Conservation (phyloP, 176 grass and related monocot species). For the Oryza glaberrima region DNA sequence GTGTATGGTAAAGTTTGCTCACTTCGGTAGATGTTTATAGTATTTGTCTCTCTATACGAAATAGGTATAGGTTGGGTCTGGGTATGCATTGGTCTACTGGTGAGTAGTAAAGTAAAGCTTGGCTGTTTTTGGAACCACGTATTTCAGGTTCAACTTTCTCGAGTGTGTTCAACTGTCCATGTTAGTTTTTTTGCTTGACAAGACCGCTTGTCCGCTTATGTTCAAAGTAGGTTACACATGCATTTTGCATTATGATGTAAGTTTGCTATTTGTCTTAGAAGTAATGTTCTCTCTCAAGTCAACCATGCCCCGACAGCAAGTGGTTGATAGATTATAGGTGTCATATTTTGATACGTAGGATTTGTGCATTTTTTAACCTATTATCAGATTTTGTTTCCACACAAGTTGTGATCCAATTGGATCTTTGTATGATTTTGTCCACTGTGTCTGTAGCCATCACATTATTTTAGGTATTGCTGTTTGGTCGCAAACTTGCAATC, state of each 20-base stretch:
- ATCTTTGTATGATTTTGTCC: neutral
- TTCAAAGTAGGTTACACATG: neutral
- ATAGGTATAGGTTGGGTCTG: neutral
- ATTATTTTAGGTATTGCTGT: neutral
- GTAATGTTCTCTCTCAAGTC: neutral
- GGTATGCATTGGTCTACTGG: neutral
- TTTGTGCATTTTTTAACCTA: neutral
- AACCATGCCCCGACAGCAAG: neutral
- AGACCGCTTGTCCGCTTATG: neutral
- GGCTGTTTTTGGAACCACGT: neutral
- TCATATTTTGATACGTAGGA: neutral
- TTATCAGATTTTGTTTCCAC: neutral
- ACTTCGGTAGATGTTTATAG: neutral
- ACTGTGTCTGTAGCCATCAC: neutral
- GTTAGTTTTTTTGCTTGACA: neutral
- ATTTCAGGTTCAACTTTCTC: slow-evolving; percentile 4
- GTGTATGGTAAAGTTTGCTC: neutral
- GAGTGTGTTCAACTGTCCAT: neutral
- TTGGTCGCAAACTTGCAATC: neutral
- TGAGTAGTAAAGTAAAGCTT: neutral
- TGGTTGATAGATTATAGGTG: neutral
- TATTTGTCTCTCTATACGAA: neutral
- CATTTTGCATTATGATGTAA: neutral
- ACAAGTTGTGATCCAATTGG: neutral
- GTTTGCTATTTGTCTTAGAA: slow-evolving; percentile 8